Evolutionary conservation across 352 stramenopile species (phyloP).

Genomic region (Pythium brachiatum): DNA sequence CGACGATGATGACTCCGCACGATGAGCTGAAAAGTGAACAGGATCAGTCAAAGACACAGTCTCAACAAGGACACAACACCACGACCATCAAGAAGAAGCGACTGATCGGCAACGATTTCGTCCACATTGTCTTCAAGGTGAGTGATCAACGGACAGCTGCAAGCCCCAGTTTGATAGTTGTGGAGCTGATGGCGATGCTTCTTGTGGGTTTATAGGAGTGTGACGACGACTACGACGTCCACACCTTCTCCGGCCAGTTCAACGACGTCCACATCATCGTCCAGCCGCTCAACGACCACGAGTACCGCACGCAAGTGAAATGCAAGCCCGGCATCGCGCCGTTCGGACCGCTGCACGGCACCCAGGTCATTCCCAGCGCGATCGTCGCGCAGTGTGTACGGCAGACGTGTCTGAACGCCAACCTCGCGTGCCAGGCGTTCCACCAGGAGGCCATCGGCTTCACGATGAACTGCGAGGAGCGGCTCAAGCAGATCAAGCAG

Average conservation of each 20-base stretch:
- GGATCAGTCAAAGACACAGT: neutral
- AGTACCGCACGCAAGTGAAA: slow-evolving; percentile 74
- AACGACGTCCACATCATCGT: slow-evolving; percentile 88
- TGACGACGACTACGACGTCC: slow-evolving; percentile 70
- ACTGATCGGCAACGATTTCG: slow-evolving; percentile 88
- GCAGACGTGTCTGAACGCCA: slow-evolving; percentile 79
- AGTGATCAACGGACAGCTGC: no score
- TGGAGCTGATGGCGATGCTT: neutral
- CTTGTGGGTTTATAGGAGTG: slow-evolving; percentile 40
- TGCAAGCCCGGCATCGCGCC: slow-evolving; percentile 63
- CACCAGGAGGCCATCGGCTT: slow-evolving; percentile 84
- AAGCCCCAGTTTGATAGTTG: neutral
- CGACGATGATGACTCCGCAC: slow-evolving; percentile 73
- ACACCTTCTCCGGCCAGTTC: slow-evolving; percentile 79
- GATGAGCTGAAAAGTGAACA: slow-evolving; percentile 10
- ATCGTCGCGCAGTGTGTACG: slow-evolving; percentile 70
- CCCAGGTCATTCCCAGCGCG: slow-evolving; percentile 60
- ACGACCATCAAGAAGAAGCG: slow-evolving; percentile 79
- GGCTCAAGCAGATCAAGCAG: slow-evolving; percentile 87
- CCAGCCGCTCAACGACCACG: slow-evolving; percentile 69
- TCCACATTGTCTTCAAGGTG: slow-evolving; percentile 81
- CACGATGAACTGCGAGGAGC: slow-evolving; percentile 75
- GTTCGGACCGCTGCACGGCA: slow-evolving; percentile 78
- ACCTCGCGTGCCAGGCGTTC: slow-evolving; percentile 78
- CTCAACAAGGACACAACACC: neutral